Percentiles rank a stretch among this genome's conserved stretches.
phyloP scores from a whole-genome alignment of 495 filamentous ascomycete genomes.

The Sphaerosporella brunnea region DNA sequence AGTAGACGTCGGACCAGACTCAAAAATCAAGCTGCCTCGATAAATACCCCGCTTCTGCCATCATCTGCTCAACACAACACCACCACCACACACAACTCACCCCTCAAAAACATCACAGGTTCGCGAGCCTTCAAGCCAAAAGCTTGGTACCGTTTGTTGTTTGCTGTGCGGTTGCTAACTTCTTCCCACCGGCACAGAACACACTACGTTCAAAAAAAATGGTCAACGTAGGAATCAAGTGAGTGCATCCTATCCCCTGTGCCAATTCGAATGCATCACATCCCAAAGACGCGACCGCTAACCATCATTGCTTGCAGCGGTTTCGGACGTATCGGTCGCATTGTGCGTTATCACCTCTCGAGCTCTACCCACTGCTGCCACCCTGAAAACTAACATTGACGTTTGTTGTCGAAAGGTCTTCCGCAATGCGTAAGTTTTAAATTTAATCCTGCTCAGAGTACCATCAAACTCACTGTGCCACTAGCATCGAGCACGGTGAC shows the following conservation, averaged over 20 bases:
- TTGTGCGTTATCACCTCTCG: slow-evolving; percentile 38
- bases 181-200: background rate
- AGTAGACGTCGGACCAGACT: too few relatives aligned
- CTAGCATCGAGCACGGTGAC: slow-evolving; percentile 65
- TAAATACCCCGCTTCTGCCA: slow-evolving; percentile 9
- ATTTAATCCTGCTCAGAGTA: background rate
- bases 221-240: slow-evolving; percentile 26
- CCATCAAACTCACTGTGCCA: slow-evolving; percentile 25
- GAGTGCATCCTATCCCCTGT: slow-evolving; percentile 1
- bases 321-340: slow-evolving; percentile 97
- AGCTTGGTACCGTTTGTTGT: too few relatives aligned
- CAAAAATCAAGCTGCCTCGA: too few relatives aligned
- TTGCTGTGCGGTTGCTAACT: background rate
- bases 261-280: background rate
- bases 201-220: too few relatives aligned
- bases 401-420: slow-evolving; percentile 38
- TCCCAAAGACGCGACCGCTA: too few relatives aligned
- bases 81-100: slow-evolving; percentile 1
- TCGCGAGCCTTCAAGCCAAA: too few relatives aligned
- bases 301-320: slow-evolving; percentile 89
- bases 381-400: too few relatives aligned
- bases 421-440: slow-evolving; percentile 54
- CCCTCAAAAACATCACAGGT: too few relatives aligned
- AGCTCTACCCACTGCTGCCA: background rate
- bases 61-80: background rate